Evolutionary conservation across 306 rosid genomes (phyloP).

Genomic region (Adenanthera pavonina): DNA sequence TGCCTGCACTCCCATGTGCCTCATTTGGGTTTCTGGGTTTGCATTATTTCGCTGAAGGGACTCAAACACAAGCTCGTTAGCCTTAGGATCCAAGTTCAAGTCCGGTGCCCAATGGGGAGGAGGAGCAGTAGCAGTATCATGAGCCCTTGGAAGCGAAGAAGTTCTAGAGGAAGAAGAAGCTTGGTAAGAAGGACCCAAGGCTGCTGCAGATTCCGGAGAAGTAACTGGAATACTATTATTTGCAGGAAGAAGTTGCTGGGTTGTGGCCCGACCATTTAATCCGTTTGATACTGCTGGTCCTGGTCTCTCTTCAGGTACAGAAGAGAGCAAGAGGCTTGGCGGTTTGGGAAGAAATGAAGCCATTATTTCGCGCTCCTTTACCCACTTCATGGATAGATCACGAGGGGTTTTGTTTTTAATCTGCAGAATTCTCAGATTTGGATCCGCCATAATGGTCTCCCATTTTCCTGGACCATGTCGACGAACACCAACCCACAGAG

Average conservation of each 20-base stretch:
- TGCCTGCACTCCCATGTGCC: background rate
- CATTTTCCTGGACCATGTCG: slow-evolving; percentile 34
- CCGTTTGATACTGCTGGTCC: background rate
- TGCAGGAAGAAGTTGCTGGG: background rate
- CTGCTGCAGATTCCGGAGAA: background rate
- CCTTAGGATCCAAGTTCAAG: background rate
- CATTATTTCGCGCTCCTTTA: background rate
- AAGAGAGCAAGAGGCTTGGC: background rate
- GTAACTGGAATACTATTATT: background rate
- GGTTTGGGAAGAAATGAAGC: background rate
- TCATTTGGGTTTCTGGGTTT: background rate
- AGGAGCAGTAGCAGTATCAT: background rate
- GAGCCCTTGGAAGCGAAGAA: background rate
- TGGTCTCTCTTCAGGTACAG: background rate
- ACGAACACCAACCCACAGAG: slow-evolving; percentile 32
- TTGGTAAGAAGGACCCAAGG: too few species aligned
- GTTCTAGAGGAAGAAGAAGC: background rate
- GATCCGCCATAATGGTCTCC: slow-evolving; percentile 18
- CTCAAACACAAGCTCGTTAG: background rate
- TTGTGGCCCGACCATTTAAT: background rate
- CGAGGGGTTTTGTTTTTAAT: background rate
- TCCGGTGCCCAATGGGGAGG: background rate
- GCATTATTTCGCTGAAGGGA: background rate
- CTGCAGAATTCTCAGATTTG: background rate
- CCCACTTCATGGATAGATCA: slow-evolving; percentile 28